Base-by-base conservation (phyloP, 2,329 filamentous ascomycete species). In the Penicillium sp. region DNA sequence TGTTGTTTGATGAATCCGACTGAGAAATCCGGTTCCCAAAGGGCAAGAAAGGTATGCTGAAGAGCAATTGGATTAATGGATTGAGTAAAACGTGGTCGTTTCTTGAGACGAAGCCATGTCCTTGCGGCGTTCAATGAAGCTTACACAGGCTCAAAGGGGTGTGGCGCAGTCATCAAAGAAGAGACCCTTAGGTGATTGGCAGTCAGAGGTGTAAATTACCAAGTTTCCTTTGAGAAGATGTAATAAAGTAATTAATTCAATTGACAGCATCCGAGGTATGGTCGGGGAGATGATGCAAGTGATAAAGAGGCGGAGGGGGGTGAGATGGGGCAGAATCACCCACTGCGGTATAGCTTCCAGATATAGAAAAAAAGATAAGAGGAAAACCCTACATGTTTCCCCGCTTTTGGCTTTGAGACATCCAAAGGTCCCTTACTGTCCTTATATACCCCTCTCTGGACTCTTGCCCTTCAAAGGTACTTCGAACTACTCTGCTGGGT, bases 281-380 rank as follows among this genome's bases (percentile, higher is more conserved):
- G 46, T 52, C 32, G 21, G 41, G 25, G 25, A 38, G 23, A n/a
- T 46, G 50, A 54, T 44, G 50, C 42, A 53, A 32, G 50, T 52
- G 49, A 52, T 52, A 52, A 52, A 52, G 50, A 52, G 50, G 50
- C 50, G 42, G 50, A 52, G 42, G 50, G 39, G 46, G 40, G 39
- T 27, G 32, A 52, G 42, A 54, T 41, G 52, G 46, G 52, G 52
- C 52, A 51, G 52, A 55, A 55, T 54, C 52, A 55, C 52, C 52
- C 47, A 55, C 47, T 51, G 41, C 47, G 52, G 52, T 51, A 55
- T 55, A 55, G 52, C 47, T 41, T 55, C 47, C 32, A 29, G 41
- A 44, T 39, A 45, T n/a, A 45, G 42, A 50, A 57, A 55, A 57
- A 38, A 50, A 47, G 60, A 61, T 61, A 61, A 61, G 60, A 58